A percentile compares a stretch with the other conserved stretches of the same genome.
These are phyloP conservation scores for Alternaria consortialis DNA, from an alignment of 2,329 filamentous ascomycete species.

Conservation along the genomic window DNA sequence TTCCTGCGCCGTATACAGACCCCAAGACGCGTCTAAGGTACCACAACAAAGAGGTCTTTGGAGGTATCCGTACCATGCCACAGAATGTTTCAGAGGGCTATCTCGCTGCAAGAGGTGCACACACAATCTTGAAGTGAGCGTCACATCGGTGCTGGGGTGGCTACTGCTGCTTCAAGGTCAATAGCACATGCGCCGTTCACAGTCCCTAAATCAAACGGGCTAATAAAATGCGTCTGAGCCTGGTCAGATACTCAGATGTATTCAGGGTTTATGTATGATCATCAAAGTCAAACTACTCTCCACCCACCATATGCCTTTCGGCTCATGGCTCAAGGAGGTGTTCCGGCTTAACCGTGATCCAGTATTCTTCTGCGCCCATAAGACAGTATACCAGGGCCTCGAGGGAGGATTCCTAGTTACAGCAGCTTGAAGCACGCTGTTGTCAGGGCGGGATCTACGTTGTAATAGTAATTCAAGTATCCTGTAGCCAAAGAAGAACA, in stretches of 20 bases:
- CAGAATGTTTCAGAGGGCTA: slow-evolving; percentile 88
- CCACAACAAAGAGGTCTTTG: slow-evolving; percentile 92
- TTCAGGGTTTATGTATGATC: slow-evolving; percentile 71
- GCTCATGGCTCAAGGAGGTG: slow-evolving; percentile 82
- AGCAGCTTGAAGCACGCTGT: slow-evolving; percentile 60
- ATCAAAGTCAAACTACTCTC: slow-evolving; percentile 94
- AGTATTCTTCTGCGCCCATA: slow-evolving; percentile 73
- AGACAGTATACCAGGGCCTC: slow-evolving; percentile 84
- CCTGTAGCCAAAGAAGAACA: slow-evolving; percentile 17
- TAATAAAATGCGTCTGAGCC: background rate
- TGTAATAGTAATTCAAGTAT: slow-evolving; percentile 8
- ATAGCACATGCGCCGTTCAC: background rate
- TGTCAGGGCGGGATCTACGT: slow-evolving; percentile 58
- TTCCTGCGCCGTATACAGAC: slow-evolving; percentile 91
- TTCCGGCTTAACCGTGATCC: slow-evolving; percentile 99
- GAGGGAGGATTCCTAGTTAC: slow-evolving; percentile 69
- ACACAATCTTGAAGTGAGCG: slow-evolving; percentile 86
- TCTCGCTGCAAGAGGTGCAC: slow-evolving; percentile 87
- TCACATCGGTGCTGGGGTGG: background rate
- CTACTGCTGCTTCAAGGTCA: background rate
- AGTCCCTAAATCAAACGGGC: background rate
- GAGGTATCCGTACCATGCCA: slow-evolving; percentile 78
- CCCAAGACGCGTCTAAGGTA: slow-evolving; percentile 95
- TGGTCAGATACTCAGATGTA: background rate
- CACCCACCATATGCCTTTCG: slow-evolving; percentile 85